Evolutionary conservation across 176 grass and related monocot species (phyloP), one percentile per base, ranked within the genome.

Genomic region (Rhynchospora breviuscula): DNA sequence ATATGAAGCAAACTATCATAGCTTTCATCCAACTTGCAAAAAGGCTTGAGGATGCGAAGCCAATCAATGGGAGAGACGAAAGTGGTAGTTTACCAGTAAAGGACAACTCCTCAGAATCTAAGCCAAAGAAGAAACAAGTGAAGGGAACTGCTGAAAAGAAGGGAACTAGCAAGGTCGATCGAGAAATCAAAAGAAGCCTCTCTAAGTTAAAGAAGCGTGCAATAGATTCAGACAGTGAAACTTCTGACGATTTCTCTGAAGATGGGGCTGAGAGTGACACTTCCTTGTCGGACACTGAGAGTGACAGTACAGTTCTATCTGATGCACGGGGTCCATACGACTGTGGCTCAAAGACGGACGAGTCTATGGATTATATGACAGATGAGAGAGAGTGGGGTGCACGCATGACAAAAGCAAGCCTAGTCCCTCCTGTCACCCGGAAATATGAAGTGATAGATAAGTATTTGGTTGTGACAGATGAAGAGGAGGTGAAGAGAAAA

Each of bases 371-470:
- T 48, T 87, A 85, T 85, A 81, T 84, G 44, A 81, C 66, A 4
- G 93, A 95, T 79, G 96, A 99, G 79, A 93, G 89, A 86, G 93
- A 92, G 86, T 92, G 91, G 91, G 96, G 96, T 85, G 96, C 91
- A 64, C 96, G 96, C 83, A 99, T 99, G 96, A 99, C 96, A 82
- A 99, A 99, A 87, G 91, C 93, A 31, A 95, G 96, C 81, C 89
- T 95, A 84, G 96, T 99, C 84, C 96, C 96, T 85, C 96, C 96
- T 78, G 90, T 95, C 76, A 99, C 96, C n/a, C 91, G 96, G 87
- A 99, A 93, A 75, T 99, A 99, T 33, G 96, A 99, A 78, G 89
- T 95, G 76, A 95, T 99, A 5, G 89, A 99, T 79, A 88, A 93
- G 85, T 99, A 99, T 76, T 88, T 95, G 85, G 90, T 99, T 78